Evolutionary conservation across 805 yeast species (phyloP), one percentile per base, ranked within the genome.

Genomic region (Suhomyces pyralidae): DNA sequence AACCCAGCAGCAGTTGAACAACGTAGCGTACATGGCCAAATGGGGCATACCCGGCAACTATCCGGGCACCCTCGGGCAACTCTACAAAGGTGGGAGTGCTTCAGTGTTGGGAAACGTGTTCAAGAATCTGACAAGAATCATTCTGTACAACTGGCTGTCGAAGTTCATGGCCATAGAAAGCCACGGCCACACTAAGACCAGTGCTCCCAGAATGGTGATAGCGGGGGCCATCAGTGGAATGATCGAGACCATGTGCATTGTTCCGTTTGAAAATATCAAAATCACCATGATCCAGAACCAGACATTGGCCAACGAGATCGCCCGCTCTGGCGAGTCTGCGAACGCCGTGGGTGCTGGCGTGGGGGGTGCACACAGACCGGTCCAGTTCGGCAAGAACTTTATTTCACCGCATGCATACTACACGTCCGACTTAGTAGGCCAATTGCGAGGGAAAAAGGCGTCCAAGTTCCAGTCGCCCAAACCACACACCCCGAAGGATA

Each of bases 221-320:
- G 97, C 97, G 3, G 97, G 96, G 8, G 77, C 79, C 1, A 80
- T 90, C 74, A 88, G 96, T 5, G 98, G 96, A 2, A 77, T 87
- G 52, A 71, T 85, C 44, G 98, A 94, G 67, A 84, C 96, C 2
- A 57, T 91, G 32, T 81, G 88, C 78, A 82, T 93, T 20, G 88
- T 94, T 17, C 99, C 98, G 0, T 92, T 93, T 66, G 99, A 93
- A 63, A 88, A 86, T 62, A 77, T 90, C 58, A 90, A 90, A 64
- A 85, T 88, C 2, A 78, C 86, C 7, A 81, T 88, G 88, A 85
- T 90, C 55, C 96, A 90, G 61, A 84, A 86, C 63, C 76, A 84
- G 47, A 56, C 66, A 3, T 59, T 69, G 40, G 49, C 45, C 24
- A 70, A 70, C 50, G 76, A 71, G 49, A 48, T 68, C 10, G 45